These are phyloP conservation scores for Trifolium subterraneum DNA, from an alignment of 306 rosid genomes.

Conservation along the genomic window DNA sequence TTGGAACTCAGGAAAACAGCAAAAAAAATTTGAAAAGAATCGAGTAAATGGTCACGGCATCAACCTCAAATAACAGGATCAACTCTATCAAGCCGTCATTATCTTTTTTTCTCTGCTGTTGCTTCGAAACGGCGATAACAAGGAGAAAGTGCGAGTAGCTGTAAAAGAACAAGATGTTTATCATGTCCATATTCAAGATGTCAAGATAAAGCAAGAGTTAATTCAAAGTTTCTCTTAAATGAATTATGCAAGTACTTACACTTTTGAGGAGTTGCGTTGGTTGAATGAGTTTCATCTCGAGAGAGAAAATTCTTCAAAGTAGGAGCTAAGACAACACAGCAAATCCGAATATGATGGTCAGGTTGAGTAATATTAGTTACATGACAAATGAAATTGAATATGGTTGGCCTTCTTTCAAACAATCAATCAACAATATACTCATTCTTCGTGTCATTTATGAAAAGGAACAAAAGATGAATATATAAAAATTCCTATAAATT, in stretches of 20 bases:
- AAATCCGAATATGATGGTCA: conserved; percentile 39
- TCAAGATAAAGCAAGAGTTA: not conserved
- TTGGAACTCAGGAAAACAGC: not conserved
- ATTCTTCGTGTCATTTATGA: not conserved
- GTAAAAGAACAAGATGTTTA: conserved; percentile 40
- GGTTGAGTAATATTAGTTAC: conserved; percentile 20
- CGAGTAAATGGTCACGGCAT: conserved; percentile 5
- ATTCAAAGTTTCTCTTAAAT: conserved; percentile 22
- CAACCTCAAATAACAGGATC: conserved; percentile 29
- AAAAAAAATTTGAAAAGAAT: conserved; percentile 28
- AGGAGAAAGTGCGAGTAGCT: conserved; percentile 87
- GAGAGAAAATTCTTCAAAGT: conserved; percentile 79
- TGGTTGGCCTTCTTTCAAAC: not conserved
- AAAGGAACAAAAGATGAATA: not conserved
- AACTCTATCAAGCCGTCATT: conserved; percentile 44
- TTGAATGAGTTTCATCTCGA: conserved; percentile 67
- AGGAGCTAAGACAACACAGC: conserved; percentile 51
- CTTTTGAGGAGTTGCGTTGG: conserved; percentile 62
- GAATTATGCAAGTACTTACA: conserved; percentile 54
- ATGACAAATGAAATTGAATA: not conserved
- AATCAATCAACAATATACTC: not conserved
- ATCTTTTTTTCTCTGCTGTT: conserved; percentile 76
- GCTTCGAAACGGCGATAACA: conserved; percentile 84
- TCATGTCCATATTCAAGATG: conserved; percentile 25
- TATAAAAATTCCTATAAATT: not conserved